Base-by-base conservation (phyloP, 345 rosid genomes). In the Salix brachista region DNA sequence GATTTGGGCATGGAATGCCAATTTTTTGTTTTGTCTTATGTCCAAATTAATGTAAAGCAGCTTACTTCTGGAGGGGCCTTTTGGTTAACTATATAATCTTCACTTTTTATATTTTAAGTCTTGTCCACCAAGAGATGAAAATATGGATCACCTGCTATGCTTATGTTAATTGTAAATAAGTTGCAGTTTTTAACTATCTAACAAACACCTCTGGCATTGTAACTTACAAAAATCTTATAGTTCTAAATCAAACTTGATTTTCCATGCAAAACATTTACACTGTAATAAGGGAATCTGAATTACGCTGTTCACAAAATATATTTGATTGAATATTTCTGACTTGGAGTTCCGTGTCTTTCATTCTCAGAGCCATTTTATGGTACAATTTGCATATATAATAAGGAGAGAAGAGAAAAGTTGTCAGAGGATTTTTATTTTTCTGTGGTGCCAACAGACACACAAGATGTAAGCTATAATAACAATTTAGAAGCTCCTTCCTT, bases 321-420 rank as follows among this genome's bases (percentile, higher is more conserved):
- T 23, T 62, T 62, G 32, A n/a, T 62, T 62, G 32, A 62, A 28
- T 77, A 71, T 65, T 77, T 80, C 75, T 85, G 78, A 76, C 81
- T 65, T 48, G 39, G 36, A 37, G 52, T 81, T 69, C 82, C 74
- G 3, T 73, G 54, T 70, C n/a, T 80, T 78, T 85, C 75, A 82
- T 65, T 67, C 79, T 48, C 88, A 96, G 99, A 96, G 87, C 98
- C 99, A 50, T 96, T 96, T 83, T 85, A 85, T 84, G 99, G 99
- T 70, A 91, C 98, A 54, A 92, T 96, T 81, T 89, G 97, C 79
- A 80, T 91, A 58, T 92, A 92, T 82, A 96, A 91, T 83, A 87
- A 91, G 83, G 99, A 96, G 85, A 93, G 97, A 87, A 91, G 90
- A 83, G 99, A 96, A 87, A 92, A 90, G 79, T 79, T 92, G 86